These are phyloP conservation scores for Heterobasidion parviporum DNA, from an alignment of 1,284 basidiomycete species.

Conservation along the genomic window DNA sequence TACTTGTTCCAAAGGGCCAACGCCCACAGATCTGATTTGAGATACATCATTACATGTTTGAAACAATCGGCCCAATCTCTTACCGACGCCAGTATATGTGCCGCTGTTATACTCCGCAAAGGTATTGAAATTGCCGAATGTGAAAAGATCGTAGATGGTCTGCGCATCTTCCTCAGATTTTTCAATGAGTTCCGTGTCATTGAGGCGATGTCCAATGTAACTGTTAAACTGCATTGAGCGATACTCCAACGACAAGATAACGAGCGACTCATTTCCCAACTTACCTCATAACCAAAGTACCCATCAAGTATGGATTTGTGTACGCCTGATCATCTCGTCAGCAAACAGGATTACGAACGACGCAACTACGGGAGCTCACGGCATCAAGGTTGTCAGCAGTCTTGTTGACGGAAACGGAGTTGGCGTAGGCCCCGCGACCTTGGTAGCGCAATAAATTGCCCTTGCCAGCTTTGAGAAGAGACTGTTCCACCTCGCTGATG, in stretches of 20 bases:
- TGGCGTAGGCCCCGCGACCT: neutral
- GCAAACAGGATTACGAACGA: neutral
- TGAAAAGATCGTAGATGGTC: neutral
- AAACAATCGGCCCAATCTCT: neutral
- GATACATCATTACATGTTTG: neutral
- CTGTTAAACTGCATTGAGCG: neutral
- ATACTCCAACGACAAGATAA: neutral
- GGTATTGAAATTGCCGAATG: neutral
- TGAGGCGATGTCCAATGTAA: neutral
- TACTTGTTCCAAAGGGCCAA: neutral
- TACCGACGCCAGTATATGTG: neutral
- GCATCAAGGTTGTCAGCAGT: neutral
- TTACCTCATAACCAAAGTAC: neutral
- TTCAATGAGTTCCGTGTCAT: neutral
- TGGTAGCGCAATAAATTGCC: neutral
- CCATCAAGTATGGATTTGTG: neutral
- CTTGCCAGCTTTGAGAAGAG: neutral
- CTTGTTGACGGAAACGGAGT: neutral
- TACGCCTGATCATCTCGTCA: neutral
- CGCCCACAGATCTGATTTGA: neutral
- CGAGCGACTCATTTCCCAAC: neutral
- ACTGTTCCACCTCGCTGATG: neutral
- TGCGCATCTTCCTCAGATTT: neutral
- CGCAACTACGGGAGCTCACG: neutral
- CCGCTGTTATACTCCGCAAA: neutral